A percentile compares a stretch with the other conserved stretches of the same genome.
Evolutionary conservation across 208 protist species (phyloP).

Genomic region (Herpetomonas samuelpessoai): DNA sequence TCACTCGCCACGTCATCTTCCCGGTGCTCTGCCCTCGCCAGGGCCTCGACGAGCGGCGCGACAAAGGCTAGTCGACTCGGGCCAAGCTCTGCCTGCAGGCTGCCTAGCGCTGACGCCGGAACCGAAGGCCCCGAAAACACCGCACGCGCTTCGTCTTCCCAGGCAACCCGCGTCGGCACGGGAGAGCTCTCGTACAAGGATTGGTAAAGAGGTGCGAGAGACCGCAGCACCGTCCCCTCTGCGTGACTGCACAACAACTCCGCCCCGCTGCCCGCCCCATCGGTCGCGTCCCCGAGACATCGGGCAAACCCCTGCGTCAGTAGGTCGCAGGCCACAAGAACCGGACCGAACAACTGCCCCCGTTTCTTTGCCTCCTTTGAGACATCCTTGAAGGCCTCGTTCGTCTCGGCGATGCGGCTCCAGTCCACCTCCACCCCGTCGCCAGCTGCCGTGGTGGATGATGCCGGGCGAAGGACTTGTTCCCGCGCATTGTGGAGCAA

Average conservation of each 20-base stretch:
- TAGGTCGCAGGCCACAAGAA: slow-evolving; percentile 41
- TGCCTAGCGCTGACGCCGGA: too few relatives aligned
- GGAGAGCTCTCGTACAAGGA: slow-evolving; percentile 46
- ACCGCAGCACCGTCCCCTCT: slow-evolving; percentile 17
- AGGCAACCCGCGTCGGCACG: slow-evolving; percentile 38
- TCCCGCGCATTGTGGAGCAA: slow-evolving; percentile 13
- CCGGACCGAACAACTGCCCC: slow-evolving; percentile 27
- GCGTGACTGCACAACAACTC: not conserved
- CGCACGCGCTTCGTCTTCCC: slow-evolving; percentile 15
- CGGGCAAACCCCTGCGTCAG: slow-evolving; percentile 16
- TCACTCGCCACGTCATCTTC: slow-evolving; percentile 3
- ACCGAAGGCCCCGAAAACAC: not conserved
- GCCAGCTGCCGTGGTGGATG: too few relatives aligned
- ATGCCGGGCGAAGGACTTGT: slow-evolving; percentile 12
- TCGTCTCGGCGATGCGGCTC: slow-evolving; percentile 30
- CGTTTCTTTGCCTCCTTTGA: slow-evolving; percentile 39
- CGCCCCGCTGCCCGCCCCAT: not conserved
- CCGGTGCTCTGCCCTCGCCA: not conserved
- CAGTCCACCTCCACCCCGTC: too few relatives aligned
- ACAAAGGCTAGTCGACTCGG: too few relatives aligned
- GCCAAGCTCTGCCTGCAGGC: too few relatives aligned
- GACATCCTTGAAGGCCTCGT: slow-evolving; percentile 67
- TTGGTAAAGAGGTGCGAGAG: slow-evolving; percentile 26
- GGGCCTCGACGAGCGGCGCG: too few relatives aligned
- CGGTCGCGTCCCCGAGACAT: slow-evolving; percentile 2